These are phyloP conservation scores for Alternaria dauci DNA, from an alignment of 2,329 filamentous ascomycete species.

Conservation along the genomic window DNA sequence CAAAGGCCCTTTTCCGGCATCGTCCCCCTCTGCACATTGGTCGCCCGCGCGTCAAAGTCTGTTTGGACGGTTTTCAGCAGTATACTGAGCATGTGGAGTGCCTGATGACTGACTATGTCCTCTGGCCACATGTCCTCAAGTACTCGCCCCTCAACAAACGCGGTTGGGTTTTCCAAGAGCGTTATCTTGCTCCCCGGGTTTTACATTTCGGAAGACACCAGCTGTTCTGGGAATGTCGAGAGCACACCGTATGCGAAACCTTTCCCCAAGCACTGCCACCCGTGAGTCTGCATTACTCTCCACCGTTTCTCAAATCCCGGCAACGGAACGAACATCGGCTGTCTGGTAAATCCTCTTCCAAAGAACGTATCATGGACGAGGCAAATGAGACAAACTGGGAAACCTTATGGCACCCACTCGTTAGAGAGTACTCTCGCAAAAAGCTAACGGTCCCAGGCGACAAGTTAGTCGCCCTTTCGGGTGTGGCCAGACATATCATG, in stretches of 20 bases:
- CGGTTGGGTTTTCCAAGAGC: not conserved
- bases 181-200: not conserved
- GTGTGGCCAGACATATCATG: too few species aligned
- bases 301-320: not conserved
- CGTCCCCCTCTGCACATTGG: not conserved
- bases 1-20: slow-evolving; percentile 12
- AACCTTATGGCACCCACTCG: too few species aligned
- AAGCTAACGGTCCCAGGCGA: not conserved
- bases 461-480: not conserved
- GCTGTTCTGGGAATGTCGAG: not conserved
- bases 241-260: not conserved
- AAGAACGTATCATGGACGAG: too few species aligned
- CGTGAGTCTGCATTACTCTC: not conserved
- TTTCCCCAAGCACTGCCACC: not conserved
- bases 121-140: too few species aligned
- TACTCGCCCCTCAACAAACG: not conserved
- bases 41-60: not conserved
- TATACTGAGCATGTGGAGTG: not conserved
- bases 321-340: not conserved
- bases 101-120: not conserved
- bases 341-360: too few species aligned
- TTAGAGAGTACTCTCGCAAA: too few species aligned
- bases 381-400: too few species aligned
- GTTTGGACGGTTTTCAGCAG: too few species aligned
- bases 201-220: not conserved